phyloP scores from a whole-genome alignment of 225 moss, liverwort and hornwort genomes.

The Physcomitrellopsis africana region DNA sequence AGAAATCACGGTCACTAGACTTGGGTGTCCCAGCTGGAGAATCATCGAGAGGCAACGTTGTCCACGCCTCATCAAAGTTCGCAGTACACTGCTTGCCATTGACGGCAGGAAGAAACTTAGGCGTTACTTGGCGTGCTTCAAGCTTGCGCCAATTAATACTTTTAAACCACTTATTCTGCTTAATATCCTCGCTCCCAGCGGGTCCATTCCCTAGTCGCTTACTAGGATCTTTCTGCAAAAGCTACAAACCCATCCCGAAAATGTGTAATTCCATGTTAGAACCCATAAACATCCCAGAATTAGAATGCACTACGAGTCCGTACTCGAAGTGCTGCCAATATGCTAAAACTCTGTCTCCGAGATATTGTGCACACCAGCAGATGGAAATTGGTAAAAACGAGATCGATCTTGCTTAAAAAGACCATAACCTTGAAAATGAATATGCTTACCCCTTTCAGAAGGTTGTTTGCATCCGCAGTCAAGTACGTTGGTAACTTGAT shows the following conservation, averaged over 20 bases:
- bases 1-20: conserved; percentile 76
- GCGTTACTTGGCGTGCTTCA: conserved; percentile 79
- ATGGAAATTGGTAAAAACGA: conserved; percentile 13
- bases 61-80: conserved; percentile 99
- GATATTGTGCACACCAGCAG: not conserved
- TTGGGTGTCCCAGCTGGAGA: conserved; percentile 95
- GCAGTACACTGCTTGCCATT: conserved; percentile 91
- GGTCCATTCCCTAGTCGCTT: conserved; percentile 85
- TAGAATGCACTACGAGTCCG: not conserved
- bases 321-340: conserved; percentile 10
- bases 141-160: conserved; percentile 89
- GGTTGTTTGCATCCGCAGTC: conserved; percentile 75
- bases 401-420: not conserved
- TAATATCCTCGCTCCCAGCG: conserved; percentile 80
- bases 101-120: conserved; percentile 87
- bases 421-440: conserved; percentile 4
- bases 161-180: conserved; percentile 94
- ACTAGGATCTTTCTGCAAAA: conserved; percentile 90
- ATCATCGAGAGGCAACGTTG: conserved; percentile 78
- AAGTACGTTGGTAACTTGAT: conserved; percentile 84
- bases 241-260: conserved; percentile 49
- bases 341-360: not conserved
- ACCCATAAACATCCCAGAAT: not conserved
- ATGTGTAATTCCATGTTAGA: not conserved
- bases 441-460: conserved; percentile 78